Evolutionary conservation across 352 stramenopile genomes (phyloP).

Genomic region (Thalassiosira hispida): DNA sequence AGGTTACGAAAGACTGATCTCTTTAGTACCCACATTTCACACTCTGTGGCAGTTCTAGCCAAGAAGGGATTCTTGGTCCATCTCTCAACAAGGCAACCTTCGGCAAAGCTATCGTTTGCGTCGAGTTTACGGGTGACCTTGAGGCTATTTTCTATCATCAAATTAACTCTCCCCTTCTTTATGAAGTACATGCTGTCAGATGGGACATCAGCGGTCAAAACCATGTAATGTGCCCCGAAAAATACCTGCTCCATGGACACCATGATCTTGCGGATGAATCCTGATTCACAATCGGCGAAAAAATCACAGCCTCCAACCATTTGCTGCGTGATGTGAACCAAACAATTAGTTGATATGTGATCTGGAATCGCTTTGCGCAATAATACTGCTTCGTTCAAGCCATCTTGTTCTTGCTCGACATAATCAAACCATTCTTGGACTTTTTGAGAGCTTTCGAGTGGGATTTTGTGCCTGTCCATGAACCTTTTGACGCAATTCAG

Average conservation of each 20-base stretch:
- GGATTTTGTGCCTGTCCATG: slow-evolving; percentile 62
- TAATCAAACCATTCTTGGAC: slow-evolving; percentile 69
- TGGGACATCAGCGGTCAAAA: slow-evolving; percentile 43
- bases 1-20: slow-evolving; percentile 54
- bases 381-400: slow-evolving; percentile 59
- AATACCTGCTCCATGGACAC: slow-evolving; percentile 63
- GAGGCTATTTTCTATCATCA: slow-evolving; percentile 45
- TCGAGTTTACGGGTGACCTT: slow-evolving; percentile 52
- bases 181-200: slow-evolving; percentile 73
- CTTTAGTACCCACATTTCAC: slow-evolving; percentile 68
- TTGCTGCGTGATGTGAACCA: slow-evolving; percentile 63
- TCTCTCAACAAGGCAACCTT: slow-evolving; percentile 59
- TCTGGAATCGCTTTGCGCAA: slow-evolving; percentile 47
- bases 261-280: slow-evolving; percentile 67
- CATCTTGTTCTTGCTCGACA: slow-evolving; percentile 63
- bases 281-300: slow-evolving; percentile 59
- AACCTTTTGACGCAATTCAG: slow-evolving; percentile 62
- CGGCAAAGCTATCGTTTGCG: slow-evolving; percentile 62
- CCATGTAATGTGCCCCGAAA: slow-evolving; percentile 48
- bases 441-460: slow-evolving; percentile 40
- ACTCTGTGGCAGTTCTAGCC: slow-evolving; percentile 55
- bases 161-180: slow-evolving; percentile 62
- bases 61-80: slow-evolving; percentile 65
- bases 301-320: slow-evolving; percentile 62
- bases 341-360: slow-evolving; percentile 52